Evolutionary conservation across 805 yeast genomes (phyloP), one percentile per base, ranked within the genome.

Genomic region (Barnettozyma sucrosica): DNA sequence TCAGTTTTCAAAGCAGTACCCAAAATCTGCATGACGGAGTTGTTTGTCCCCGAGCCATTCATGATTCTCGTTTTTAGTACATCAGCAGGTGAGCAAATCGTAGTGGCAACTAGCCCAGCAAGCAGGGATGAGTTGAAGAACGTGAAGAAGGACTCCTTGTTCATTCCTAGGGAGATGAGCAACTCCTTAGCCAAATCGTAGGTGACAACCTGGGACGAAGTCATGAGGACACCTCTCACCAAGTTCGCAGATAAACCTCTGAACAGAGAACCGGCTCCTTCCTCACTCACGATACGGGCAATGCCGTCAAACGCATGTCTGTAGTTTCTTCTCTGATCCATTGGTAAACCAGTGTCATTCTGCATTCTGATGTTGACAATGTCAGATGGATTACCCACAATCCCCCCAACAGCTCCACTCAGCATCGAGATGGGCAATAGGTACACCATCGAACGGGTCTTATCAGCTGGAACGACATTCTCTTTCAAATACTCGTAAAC

Each of bases 41-140:
- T 70, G 50, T 72, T 70, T 10, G 57, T 55, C 13, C 56, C 55
- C 13, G 41, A 64, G 3, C 72, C 77, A 66, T 85, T 83, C 96
- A 88, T 88, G 49, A 88, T 85, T 59, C 95, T 72, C 2, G 96
- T 89, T 65, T 89, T 89, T 43, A 88, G 81, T 3, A 88, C 96
- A 65, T 88, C 96, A 9, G 90, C 96, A 1, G 96, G 96, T 2
- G 95, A 86, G 63, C 96, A 89, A 18, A 88, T 85, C 0, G 96
- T 89, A 0, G 96, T 88, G 7, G 96, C 96, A 5, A 88, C 88
- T 32, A 88, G 68, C 16, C 96, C 96, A 1, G 96, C 95, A 52
- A 84, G 59, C 51, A 88, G 69, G 4, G 92, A 83, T 0, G 96
- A 87, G 30, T 81, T 63, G 59, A 88, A 87, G 64, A 88, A 95